Evolutionary conservation across 1,284 basidiomycete genomes (phyloP).

Genomic region (Puccinia novopanici): DNA sequence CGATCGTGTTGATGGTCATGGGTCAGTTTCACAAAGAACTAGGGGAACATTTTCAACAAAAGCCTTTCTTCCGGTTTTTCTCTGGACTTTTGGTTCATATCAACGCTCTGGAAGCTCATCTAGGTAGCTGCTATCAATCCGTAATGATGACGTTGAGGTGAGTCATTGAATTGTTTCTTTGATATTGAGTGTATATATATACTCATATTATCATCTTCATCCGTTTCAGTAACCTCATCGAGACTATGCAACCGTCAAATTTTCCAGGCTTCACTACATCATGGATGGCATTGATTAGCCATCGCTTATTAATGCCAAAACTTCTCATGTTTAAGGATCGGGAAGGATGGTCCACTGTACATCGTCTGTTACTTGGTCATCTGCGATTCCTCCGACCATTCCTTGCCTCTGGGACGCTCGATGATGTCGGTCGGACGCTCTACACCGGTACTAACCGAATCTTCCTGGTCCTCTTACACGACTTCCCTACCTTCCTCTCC

Average conservation of each 20-base stretch:
- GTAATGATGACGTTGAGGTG: conserved; percentile 74
- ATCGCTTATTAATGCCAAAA: conserved; percentile 96
- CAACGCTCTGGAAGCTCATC: conserved; percentile 75
- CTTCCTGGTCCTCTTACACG: conserved; percentile 90
- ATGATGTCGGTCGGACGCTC: conserved; percentile 79
- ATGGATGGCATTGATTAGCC: conserved; percentile 95
- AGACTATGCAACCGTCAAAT: conserved; percentile 91
- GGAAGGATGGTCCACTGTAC: conserved; percentile 93
- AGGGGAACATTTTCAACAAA: conserved; percentile 86
- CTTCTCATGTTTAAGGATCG: conserved; percentile 78
- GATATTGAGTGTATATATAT: neutral
- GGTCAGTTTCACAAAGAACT: conserved; percentile 94
- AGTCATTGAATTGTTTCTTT: neutral
- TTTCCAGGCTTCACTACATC: conserved; percentile 98
- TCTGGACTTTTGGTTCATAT: conserved; percentile 92
- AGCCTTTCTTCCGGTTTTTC: conserved; percentile 98
- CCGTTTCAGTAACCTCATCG: conserved; percentile 80
- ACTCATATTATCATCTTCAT: conserved; percentile 13
- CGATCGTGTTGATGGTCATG: conserved; percentile 92
- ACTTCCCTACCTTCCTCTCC: conserved; percentile 97
- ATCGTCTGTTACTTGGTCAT: conserved; percentile 85
- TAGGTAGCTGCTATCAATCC: conserved; percentile 82
- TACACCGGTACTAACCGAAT: conserved; percentile 91
- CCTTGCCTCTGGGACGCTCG: conserved; percentile 77
- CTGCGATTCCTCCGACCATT: conserved; percentile 93